Conservation (phyloP, 139 green algal genomes). For the Micractinium sp. region DNA sequence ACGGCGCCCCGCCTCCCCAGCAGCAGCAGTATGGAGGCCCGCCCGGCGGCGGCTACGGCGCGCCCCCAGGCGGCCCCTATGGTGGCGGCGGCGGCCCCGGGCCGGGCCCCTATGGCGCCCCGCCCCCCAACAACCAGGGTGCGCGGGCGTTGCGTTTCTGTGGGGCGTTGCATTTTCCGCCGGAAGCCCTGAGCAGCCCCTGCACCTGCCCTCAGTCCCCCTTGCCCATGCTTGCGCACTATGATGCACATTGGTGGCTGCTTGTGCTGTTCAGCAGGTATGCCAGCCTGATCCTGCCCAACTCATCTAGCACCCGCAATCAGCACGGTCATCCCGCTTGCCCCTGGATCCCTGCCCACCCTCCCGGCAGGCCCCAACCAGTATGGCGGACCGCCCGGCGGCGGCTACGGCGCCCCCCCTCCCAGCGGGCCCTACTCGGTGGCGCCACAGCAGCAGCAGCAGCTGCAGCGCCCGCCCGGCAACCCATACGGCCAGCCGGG, state of each 20-base stretch:
- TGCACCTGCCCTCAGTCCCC: too few relatives aligned
- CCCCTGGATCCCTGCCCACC: not conserved
- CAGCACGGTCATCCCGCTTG: not conserved
- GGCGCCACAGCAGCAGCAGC: slow-evolving; percentile 8
- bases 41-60: slow-evolving; percentile 1
- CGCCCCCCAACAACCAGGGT: not conserved
- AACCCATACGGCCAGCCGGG: slow-evolving; percentile 24
- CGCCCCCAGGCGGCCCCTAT: not conserved
- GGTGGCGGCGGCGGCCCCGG: not conserved
- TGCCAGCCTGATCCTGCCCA: not conserved
- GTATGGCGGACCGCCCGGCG: not conserved
- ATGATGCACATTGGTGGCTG: too few relatives aligned
- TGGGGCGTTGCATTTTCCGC: too few relatives aligned
- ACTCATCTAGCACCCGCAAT: too few relatives aligned
- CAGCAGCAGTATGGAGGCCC: slow-evolving; percentile 23
- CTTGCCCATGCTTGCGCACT: too few relatives aligned
- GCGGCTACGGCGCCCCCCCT: slow-evolving; percentile 27
- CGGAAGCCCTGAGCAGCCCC: too few relatives aligned
- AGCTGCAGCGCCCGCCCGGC: slow-evolving; percentile 1
- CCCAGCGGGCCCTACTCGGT: not conserved
- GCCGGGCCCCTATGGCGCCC: not conserved
- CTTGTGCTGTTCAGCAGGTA: too few relatives aligned
- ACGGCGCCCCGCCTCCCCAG: not conserved
- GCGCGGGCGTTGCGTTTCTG: too few relatives aligned
- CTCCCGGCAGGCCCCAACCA: not conserved